A percentile compares a stretch with the other conserved stretches of the same genome.
Evolutionary conservation across 148 eudicot species (phyloP).

Genomic region (Agrostemma githago): DNA sequence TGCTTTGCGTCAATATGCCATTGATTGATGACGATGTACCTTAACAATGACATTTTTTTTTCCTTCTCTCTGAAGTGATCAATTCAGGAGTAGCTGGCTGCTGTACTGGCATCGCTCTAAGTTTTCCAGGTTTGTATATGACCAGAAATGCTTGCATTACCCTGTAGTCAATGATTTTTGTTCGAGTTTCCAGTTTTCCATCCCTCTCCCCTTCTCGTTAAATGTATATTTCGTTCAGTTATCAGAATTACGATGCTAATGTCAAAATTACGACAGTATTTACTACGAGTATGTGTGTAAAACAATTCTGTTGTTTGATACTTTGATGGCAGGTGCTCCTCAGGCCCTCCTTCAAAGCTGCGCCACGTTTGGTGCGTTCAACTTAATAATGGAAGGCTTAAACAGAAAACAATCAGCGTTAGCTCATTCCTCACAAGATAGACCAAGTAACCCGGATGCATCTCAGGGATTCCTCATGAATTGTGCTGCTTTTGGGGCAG

Average conservation of each 20-base stretch:
- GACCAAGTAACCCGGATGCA: constrained; percentile 37
- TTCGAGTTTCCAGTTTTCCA: not conserved
- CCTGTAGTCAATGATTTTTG: not conserved
- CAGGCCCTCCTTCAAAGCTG: constrained; percentile 78
- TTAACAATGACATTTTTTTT: not conserved
- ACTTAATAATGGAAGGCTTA: constrained; percentile 63
- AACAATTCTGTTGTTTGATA: constrained; percentile 2
- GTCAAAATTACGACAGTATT: not conserved
- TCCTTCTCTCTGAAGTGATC: constrained; percentile 42
- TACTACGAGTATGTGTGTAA: not conserved
- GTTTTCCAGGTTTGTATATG: constrained; percentile 64
- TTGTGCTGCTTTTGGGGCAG: constrained; percentile 81
- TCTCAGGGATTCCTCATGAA: constrained; percentile 67
- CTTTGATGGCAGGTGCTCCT: constrained; percentile 70
- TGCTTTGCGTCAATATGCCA: not conserved
- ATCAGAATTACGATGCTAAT: too few relatives aligned
- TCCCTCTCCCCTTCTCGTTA: too few relatives aligned
- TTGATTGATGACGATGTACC: constrained; percentile 6
- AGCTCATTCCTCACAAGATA: constrained; percentile 33
- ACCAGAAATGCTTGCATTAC: not conserved
- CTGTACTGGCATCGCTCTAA: constrained; percentile 87
- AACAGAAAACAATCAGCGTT: constrained; percentile 77
- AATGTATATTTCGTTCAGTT: too few relatives aligned
- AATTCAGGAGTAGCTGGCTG: constrained; percentile 97
- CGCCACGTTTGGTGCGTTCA: constrained; percentile 81